Base-by-base conservation (phyloP, 345 rosid species). In the Trapa bicornis region DNA sequence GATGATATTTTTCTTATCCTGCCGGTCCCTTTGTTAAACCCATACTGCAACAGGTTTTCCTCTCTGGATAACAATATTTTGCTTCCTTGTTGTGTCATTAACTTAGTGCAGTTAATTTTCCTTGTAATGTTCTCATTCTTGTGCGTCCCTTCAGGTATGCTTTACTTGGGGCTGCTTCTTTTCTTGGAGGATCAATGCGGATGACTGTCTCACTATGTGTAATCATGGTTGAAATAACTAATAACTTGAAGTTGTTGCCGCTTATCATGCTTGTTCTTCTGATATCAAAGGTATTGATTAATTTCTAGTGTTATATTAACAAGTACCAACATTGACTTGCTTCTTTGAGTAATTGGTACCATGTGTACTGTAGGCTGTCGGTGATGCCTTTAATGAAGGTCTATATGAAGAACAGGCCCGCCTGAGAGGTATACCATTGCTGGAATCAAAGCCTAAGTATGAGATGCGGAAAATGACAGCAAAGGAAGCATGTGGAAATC, bases 161-260 rank as follows among this genome's bases (percentile, higher is more conserved):
- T 70, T 73, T 94, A 70, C 82, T 91, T 62, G 99, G 99, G 74
- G 99, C 96, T 75, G 99, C 99, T 85, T 89, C 97, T 50, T 91
- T 94, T 81, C 97, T 94, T 68, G 97, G 97, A 42, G 99, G 99
- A 73, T 94, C 98, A 65, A 93, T 91, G 97, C 82, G 99, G 72
- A 91, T 94, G 92, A 94, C 99, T 32, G 99, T 94, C 65, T 86
- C 99, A 37, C 82, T 94, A 37, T 94, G 99, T 78, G 99, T 91
- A 65, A 91, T 94, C 58, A 91, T 91, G 97, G 95, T 94, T 74
- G 99, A 94, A 85, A 91, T 94, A 80, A 84, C 97, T 63, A 94
- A 94, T 75, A 94, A 91, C 73, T 82, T 94, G 79, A 87, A 91
- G 65, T 87, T 94, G 66, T 74, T 94, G 66, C 99, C 99, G 72